Evolutionary conservation across 768 basidiomycete species (phyloP).

Genomic region (Pleurotus ostreatus): DNA sequence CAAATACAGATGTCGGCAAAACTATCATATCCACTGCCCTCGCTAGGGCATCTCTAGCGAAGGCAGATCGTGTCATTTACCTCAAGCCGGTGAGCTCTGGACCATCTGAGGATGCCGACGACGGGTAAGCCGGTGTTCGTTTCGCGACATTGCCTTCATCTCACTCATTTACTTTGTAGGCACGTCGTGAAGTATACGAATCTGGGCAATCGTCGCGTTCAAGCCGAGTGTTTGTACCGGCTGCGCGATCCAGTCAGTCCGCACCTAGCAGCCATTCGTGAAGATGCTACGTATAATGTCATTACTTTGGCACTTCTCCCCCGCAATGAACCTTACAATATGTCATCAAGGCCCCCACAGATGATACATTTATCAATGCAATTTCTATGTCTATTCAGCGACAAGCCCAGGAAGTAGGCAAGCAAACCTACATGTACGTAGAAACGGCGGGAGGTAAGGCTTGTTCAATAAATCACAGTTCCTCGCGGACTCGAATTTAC

Average conservation of each 20-base stretch:
- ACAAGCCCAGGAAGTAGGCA: conserved; percentile 34
- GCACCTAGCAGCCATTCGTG: conserved; percentile 70
- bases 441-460: conserved; percentile 93
- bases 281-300: conserved; percentile 24
- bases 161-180: conserved; percentile 31
- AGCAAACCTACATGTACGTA: conserved; percentile 64
- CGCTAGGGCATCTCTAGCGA: conserved; percentile 67
- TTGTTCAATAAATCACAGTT: background rate
- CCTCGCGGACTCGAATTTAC: conserved; percentile 7
- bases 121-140: conserved; percentile 48
- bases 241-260: conserved; percentile 92
- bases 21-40: conserved; percentile 87
- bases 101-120: conserved; percentile 74
- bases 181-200: conserved; percentile 60
- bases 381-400: conserved; percentile 59
- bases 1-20: conserved; percentile 96
- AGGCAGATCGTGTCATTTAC: conserved; percentile 53
- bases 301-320: background rate
- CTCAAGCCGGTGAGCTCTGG: conserved; percentile 95
- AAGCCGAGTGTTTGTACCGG: conserved; percentile 72
- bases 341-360: conserved; percentile 44
- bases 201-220: conserved; percentile 33
- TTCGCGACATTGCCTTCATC: background rate
- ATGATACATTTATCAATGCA: conserved; percentile 61
- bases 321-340: background rate